These are phyloP conservation scores for Herpomyces periplanetae DNA, from an alignment of 2,329 filamentous ascomycete genomes.

Conservation along the genomic window DNA sequence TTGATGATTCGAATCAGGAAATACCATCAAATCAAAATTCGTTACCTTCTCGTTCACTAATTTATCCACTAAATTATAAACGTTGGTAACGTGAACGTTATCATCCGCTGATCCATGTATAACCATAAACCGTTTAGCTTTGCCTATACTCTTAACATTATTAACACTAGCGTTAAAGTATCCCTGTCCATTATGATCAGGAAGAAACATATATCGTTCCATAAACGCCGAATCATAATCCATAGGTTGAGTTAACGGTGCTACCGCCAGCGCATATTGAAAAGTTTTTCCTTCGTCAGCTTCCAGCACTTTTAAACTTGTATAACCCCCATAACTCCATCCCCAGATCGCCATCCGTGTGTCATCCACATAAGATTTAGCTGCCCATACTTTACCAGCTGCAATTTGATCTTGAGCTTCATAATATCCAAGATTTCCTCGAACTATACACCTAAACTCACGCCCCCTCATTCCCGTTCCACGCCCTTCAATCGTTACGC, in stretches of 20 bases:
- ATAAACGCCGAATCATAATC: constrained; percentile 33
- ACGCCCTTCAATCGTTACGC: constrained; percentile 25
- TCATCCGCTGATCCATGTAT: constrained; percentile 27
- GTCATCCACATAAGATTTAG: constrained; percentile 14
- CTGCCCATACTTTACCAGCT: constrained; percentile 17
- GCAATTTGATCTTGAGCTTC: constrained; percentile 26
- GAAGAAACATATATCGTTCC: constrained; percentile 28
- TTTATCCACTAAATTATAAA: constrained; percentile 18
- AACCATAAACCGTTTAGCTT: constrained; percentile 18
- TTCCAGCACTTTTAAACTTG: constrained; percentile 24
- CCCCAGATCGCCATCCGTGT: constrained; percentile 23
- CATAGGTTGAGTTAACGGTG: constrained; percentile 24
- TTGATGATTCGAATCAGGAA: constrained; percentile 75
- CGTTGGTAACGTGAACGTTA: constrained; percentile 29
- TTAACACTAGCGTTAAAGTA: constrained; percentile 20
- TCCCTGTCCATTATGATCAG: constrained; percentile 14
- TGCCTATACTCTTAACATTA: constrained; percentile 14
- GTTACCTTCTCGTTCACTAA: constrained; percentile 20
- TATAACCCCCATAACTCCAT: constrained; percentile 26
- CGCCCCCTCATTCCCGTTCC: constrained; percentile 24
- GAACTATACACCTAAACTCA: constrained; percentile 17
- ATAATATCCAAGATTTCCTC: constrained; percentile 18
- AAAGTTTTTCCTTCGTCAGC: constrained; percentile 18
- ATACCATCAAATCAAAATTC: constrained; percentile 89
- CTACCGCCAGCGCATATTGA: constrained; percentile 19